A percentile compares a stretch with the other conserved stretches of the same genome.
Evolutionary conservation across 257 asterid genomes (phyloP).

Genomic region (Plantago ovata): DNA sequence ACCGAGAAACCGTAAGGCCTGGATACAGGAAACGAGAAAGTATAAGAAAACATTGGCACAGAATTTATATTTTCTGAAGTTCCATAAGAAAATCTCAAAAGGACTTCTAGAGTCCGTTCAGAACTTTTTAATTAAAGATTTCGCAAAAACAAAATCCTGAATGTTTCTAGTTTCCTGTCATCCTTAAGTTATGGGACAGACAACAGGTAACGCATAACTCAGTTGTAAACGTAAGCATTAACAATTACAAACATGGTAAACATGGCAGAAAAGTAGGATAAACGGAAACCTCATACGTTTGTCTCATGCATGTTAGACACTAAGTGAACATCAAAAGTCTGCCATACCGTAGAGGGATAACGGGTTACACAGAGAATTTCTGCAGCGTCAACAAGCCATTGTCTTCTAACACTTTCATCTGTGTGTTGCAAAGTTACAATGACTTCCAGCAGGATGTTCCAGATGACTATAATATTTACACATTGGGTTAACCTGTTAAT

Average conservation of each 20-base stretch:
- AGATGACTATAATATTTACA: conserved; percentile 47
- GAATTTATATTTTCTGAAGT: background rate
- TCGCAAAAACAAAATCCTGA: background rate
- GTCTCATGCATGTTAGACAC: background rate
- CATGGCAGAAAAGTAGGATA: too few relatives aligned
- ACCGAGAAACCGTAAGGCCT: conserved; percentile 82
- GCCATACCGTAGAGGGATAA: conserved; percentile 86
- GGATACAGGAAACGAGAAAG: conserved; percentile 16
- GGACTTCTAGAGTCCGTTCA: background rate
- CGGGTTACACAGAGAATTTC: conserved; percentile 73
- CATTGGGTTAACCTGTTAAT: conserved; percentile 15
- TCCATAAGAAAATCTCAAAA: background rate
- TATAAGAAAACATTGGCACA: background rate
- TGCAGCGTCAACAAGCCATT: conserved; percentile 78
- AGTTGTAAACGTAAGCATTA: background rate
- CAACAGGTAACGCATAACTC: background rate
- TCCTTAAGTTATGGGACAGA: background rate
- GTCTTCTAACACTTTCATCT: conserved; percentile 57
- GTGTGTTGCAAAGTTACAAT: conserved; percentile 54
- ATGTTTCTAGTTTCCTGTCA: background rate
- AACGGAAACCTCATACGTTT: too few relatives aligned
- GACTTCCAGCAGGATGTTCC: conserved; percentile 77
- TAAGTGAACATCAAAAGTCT: background rate
- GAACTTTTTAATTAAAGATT: too few relatives aligned
- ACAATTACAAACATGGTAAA: too few relatives aligned